phyloP scores from a whole-genome alignment of 2,329 filamentous ascomycete genomes.

The Didymella lethalis region DNA sequence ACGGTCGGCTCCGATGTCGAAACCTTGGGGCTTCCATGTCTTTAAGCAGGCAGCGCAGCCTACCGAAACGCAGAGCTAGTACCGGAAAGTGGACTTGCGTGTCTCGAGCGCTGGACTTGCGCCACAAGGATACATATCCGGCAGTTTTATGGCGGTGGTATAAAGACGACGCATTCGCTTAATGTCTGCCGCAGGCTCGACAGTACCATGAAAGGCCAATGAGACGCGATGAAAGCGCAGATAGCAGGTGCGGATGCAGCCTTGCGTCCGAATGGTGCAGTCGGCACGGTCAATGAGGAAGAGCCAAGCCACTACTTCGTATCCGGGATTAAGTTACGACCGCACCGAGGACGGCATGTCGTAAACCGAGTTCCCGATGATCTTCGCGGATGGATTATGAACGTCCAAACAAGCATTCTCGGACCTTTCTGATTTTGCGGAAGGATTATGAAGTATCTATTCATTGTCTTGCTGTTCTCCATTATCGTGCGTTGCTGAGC shows the following conservation, averaged over 20 bases:
- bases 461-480: background rate
- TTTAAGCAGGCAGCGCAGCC: conserved; percentile 4
- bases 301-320: background rate
- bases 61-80: conserved; percentile 9
- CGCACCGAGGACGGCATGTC: conserved; percentile 12
- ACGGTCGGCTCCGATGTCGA: background rate
- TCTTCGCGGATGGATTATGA: too few relatives aligned
- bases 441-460: background rate
- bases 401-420: background rate
- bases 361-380: conserved; percentile 4
- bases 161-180: background rate
- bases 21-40: conserved; percentile 4
- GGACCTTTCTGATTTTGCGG: background rate
- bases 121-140: conserved; percentile 7
- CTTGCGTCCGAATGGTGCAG: background rate
- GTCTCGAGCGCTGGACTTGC: conserved; percentile 5
- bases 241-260: background rate
- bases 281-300: background rate
- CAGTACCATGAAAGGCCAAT: background rate
- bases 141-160: background rate
- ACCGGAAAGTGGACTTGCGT: conserved; percentile 13
- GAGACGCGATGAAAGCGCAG: background rate
- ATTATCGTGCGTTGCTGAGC: too few relatives aligned
- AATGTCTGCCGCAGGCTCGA: background rate
- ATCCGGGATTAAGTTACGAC: conserved; percentile 10